A percentile compares a stretch with the other conserved stretches of the same genome.
Conservation (phyloP, 495 filamentous ascomycete genomes). For the Neurospora sp. region DNA sequence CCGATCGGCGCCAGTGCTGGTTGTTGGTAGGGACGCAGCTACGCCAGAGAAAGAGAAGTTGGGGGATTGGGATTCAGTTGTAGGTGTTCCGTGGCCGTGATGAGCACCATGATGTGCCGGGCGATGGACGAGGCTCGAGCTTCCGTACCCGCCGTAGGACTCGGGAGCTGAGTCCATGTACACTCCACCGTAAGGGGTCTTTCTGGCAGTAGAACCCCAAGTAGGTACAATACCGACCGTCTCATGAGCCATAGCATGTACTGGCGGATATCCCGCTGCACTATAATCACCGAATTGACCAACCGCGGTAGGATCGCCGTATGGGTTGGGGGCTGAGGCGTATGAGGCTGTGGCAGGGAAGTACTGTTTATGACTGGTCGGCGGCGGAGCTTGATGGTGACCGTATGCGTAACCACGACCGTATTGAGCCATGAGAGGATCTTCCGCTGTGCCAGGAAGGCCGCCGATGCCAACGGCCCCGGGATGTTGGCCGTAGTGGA, state of each 20-base stretch:
- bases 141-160: conserved; percentile 17
- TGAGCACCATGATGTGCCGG: conserved; percentile 16
- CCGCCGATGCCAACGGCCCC: neutral
- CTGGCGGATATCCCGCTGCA: neutral
- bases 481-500: neutral
- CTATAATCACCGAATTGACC: neutral
- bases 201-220: conserved; percentile 17
- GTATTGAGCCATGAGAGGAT: neutral
- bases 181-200: conserved; percentile 16
- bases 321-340: neutral
- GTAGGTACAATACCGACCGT: conserved; percentile 18
- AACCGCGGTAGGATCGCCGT: neutral
- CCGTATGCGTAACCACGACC: neutral
- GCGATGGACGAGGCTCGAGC: conserved; percentile 24
- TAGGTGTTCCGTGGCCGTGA: conserved; percentile 1
- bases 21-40: conserved; percentile 27
- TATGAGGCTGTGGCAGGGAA: neutral
- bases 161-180: conserved; percentile 24
- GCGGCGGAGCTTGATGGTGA: neutral
- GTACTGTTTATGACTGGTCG: neutral
- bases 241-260: conserved; percentile 21
- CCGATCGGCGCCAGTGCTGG: conserved; percentile 21
- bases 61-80: conserved; percentile 18
- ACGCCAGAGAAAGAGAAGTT: conserved; percentile 31
- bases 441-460: neutral